Evolutionary conservation across 306 rosid species (phyloP), one percentile per base, ranked within the genome.

Genomic region (Malus sieversii): DNA sequence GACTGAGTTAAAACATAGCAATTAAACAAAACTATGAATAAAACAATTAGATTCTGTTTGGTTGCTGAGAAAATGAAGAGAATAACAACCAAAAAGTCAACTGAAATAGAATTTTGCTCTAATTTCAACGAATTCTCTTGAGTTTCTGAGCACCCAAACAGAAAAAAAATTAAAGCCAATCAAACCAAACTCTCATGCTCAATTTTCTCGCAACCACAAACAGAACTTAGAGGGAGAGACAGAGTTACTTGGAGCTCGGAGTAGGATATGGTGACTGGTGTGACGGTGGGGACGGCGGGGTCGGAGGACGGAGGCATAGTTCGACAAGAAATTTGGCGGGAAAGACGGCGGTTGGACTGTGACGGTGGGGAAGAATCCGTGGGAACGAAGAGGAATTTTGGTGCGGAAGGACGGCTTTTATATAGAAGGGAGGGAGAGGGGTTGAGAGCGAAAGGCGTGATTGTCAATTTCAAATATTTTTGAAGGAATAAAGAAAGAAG

Each of bases 181-280:
- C 14, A 25, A 15, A 8, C 69, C 35, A 25, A 74, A 30, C 29
- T 25, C 62, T 12, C 35, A 40, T 15, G 74, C 44, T 40, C 23
- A 40, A 12, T 40, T 30, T 51, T 52, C 66, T 33, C 35, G 33
- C 2, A 42, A 65, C 55, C 67, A 81, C 70, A 74, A 55, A 10
- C 12, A n/a, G 20, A 52, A 53, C 63, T 0, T 29, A 71, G 65
- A 45, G 22, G 30, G 32, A 0, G 33, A 73, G 73, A 58, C 57
- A 62, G 15, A 51, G 71, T 75, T 75, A 90, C 98, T 74, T 82
- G 71, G 78, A 95, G 92, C 52, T 86, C 91, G 15, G 89, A 80
- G 87, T 82, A 89, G 15, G 97, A 82, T 71, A 95, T 82, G 84
- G 93, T 77, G 81, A 88, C 85, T 0, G 93, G 81, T 65, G 85